Conservation (phyloP, 306 rosid genomes). For the Ziziphus jujuba region DNA sequence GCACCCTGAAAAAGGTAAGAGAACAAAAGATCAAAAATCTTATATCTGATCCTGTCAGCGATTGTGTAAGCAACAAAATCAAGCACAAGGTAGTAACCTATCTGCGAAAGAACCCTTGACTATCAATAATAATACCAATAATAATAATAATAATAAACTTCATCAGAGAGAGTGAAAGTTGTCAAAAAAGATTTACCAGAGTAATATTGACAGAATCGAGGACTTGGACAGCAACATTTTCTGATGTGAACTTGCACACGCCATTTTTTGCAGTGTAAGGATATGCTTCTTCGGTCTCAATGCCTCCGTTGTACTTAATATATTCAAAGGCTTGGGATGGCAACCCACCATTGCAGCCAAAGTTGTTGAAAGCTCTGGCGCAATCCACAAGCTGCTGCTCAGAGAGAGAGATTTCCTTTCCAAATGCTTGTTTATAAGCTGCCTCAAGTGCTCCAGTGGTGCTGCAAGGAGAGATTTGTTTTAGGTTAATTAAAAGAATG, state of each 20-base stretch:
- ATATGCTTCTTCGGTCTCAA: slow-evolving; percentile 81
- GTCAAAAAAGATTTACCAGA: slow-evolving; percentile 43
- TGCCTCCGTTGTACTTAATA: slow-evolving; percentile 88
- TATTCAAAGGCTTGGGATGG: slow-evolving; percentile 99
- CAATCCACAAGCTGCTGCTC: slow-evolving; percentile 99
- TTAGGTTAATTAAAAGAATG: slow-evolving; percentile 18
- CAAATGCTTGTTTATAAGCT: slow-evolving; percentile 74
- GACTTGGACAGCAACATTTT: slow-evolving; percentile 69
- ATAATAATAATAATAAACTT: too few species aligned
- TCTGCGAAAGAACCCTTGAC: too few species aligned
- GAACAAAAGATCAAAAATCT: neutral
- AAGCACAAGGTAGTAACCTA: too few species aligned
- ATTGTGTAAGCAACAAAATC: too few species aligned
- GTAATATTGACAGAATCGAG: slow-evolving; percentile 73
- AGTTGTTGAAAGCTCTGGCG: slow-evolving; percentile 86
- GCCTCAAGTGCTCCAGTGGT: slow-evolving; percentile 95
- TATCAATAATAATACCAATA: too few species aligned
- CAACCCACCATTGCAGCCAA: slow-evolving; percentile 84
- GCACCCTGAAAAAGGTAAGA: slow-evolving; percentile 57
- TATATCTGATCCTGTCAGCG: too few species aligned
- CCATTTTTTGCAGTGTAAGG: slow-evolving; percentile 66
- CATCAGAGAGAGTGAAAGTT: neutral
- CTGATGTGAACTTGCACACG: slow-evolving; percentile 58
- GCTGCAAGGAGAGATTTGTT: slow-evolving; percentile 62
- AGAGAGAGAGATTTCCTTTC: slow-evolving; percentile 72